A percentile compares a stretch with the other conserved stretches of the same genome.
These are phyloP conservation scores for Austroboletus eburneus DNA, from an alignment of 768 basidiomycete genomes.

Conservation along the genomic window DNA sequence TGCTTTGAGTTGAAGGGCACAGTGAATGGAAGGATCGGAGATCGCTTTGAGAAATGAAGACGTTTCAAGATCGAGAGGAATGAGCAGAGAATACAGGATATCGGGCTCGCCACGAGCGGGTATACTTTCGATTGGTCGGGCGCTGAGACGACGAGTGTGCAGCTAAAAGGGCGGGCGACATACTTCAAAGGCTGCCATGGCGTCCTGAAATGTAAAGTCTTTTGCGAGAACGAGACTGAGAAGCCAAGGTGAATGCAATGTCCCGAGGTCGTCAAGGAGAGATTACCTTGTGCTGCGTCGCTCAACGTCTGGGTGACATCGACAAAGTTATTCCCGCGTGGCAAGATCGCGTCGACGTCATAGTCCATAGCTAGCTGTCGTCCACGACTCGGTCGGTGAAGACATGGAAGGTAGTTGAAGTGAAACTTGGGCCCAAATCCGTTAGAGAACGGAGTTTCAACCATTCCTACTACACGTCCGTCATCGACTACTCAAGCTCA, in stretches of 20 bases:
- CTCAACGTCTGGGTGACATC: slow-evolving; percentile 62
- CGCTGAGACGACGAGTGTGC: too few relatives aligned
- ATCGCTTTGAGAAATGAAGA: too few relatives aligned
- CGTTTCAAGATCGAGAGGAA: too few relatives aligned
- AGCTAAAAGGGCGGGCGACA: too few relatives aligned
- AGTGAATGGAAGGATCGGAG: too few relatives aligned
- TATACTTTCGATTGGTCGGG: too few relatives aligned
- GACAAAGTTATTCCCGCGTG: slow-evolving; percentile 57
- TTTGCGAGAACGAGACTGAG: slow-evolving; percentile 61
- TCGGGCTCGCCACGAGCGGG: too few relatives aligned
- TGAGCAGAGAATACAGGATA: too few relatives aligned
- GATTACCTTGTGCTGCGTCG: slow-evolving; percentile 61
- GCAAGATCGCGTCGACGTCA: slow-evolving; percentile 26
- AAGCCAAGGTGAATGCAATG: slow-evolving; percentile 63
- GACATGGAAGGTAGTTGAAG: slow-evolving; percentile 4
- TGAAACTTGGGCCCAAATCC: not conserved
- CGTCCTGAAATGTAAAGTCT: slow-evolving; percentile 73
- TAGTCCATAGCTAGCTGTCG: slow-evolving; percentile 17
- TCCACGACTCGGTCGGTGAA: slow-evolving; percentile 4
- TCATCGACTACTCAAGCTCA: too few relatives aligned
- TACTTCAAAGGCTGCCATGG: too few relatives aligned
- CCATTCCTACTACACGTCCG: too few relatives aligned
- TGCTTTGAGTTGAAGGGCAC: too few relatives aligned
- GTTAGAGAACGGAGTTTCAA: slow-evolving; percentile 31
- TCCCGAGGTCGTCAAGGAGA: slow-evolving; percentile 41